Evolutionary conservation across 2,329 filamentous ascomycete species (phyloP).

Genomic region (Sclerotinia glacialis): DNA sequence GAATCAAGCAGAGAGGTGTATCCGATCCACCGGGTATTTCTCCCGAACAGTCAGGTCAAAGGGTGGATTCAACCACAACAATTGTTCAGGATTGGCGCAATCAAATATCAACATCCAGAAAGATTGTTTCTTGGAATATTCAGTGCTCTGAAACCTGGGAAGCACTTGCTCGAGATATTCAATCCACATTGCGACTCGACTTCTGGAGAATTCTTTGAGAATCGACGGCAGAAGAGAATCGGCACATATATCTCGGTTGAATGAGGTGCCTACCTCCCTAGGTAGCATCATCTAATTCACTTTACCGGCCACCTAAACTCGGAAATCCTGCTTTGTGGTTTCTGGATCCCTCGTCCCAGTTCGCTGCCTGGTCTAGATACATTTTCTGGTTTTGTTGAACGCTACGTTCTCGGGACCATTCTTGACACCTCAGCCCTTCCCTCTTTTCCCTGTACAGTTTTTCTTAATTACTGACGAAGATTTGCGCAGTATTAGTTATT

Average conservation of each 20-base stretch:
- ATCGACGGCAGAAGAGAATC: neutral
- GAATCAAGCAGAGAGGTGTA: constrained; percentile 2
- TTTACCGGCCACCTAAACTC: neutral
- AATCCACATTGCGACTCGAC: neutral
- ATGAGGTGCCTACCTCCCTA: neutral
- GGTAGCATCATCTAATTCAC: constrained; percentile 8
- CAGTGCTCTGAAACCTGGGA: neutral
- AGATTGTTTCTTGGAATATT: neutral
- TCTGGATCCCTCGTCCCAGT: neutral
- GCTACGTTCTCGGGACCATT: neutral
- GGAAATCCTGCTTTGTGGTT: neutral
- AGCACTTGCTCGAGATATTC: neutral
- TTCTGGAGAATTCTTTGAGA: neutral
- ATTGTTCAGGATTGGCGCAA: constrained; percentile 1
- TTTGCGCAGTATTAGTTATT: neutral
- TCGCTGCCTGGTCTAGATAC: neutral
- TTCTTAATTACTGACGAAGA: constrained; percentile 1
- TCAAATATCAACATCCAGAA: neutral
- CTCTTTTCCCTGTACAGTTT: neutral
- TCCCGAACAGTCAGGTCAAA: neutral
- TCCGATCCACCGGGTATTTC: constrained; percentile 12
- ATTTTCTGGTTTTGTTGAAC: neutral
- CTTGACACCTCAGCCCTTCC: neutral
- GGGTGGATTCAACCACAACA: constrained; percentile 7
- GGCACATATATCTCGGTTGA: neutral